Percentiles rank a stretch among this genome's conserved stretches.
Conservation (phyloP, 2,329 filamentous ascomycete species). For the Hypoxylon sp. region DNA sequence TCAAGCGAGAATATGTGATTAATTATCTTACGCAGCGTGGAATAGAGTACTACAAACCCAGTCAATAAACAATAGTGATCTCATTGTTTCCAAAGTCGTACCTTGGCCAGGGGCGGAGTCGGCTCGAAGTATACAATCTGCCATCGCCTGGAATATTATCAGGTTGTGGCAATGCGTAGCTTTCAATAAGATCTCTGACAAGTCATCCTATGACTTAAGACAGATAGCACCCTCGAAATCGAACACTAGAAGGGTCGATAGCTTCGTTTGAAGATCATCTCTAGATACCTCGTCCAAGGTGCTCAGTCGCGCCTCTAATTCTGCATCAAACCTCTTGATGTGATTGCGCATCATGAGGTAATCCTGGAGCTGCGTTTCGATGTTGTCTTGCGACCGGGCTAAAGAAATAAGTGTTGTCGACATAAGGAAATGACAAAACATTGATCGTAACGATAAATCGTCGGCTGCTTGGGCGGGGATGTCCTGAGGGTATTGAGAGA, state of each 20-base stretch:
- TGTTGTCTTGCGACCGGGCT: slow-evolving; percentile 66
- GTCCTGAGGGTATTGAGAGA: slow-evolving; percentile 66
- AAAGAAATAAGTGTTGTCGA: slow-evolving; percentile 66
- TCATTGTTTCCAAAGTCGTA: slow-evolving; percentile 51
- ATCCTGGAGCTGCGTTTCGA: slow-evolving; percentile 68
- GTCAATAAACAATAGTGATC: slow-evolving; percentile 3
- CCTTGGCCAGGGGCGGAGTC: slow-evolving; percentile 65
- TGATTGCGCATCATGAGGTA: slow-evolving; percentile 75
- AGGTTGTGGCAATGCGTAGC: slow-evolving; percentile 62
- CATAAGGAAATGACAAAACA: slow-evolving; percentile 80
- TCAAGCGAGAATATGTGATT: slow-evolving; percentile 75
- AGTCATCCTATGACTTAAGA: slow-evolving; percentile 76
- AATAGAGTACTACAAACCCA: slow-evolving; percentile 62
- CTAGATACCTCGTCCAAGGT: slow-evolving; percentile 61
- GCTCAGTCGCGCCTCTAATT: slow-evolving; percentile 59
- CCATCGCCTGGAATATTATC: slow-evolving; percentile 72
- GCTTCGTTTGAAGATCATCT: slow-evolving; percentile 72
- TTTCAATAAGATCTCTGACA: slow-evolving; percentile 72
- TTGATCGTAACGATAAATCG: slow-evolving; percentile 70
- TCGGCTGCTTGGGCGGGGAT: slow-evolving; percentile 58
- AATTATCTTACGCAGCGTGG: slow-evolving; percentile 76
- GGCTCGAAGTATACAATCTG: slow-evolving; percentile 73
- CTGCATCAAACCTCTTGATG: slow-evolving; percentile 69
- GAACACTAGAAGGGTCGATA: slow-evolving; percentile 78
- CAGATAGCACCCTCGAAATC: slow-evolving; percentile 83